Percentiles rank a stretch among this genome's conserved stretches.
Evolutionary conservation across 2,329 filamentous ascomycete genomes (phyloP).

Genomic region (Hysterium pulicare): DNA sequence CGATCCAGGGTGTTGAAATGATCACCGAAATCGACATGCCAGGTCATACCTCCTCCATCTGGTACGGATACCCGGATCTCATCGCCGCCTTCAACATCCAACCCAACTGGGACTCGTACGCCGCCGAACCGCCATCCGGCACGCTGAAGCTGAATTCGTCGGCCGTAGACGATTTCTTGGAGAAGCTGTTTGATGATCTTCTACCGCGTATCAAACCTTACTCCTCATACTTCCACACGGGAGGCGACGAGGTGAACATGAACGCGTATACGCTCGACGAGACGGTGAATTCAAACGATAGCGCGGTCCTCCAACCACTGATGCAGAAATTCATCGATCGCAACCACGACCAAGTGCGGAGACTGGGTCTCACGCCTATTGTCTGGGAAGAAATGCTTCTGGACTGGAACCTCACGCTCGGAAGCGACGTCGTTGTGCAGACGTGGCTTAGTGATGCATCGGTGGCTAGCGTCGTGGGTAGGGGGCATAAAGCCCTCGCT

Average conservation of each 20-base stretch:
- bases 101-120: conserved; percentile 52
- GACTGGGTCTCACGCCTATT: conserved; percentile 65
- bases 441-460: conserved; percentile 68
- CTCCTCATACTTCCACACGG: conserved; percentile 76
- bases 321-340: conserved; percentile 74
- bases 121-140: conserved; percentile 55
- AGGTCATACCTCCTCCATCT: conserved; percentile 70
- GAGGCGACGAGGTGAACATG: conserved; percentile 81
- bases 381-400: conserved; percentile 88
- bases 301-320: conserved; percentile 65
- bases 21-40: conserved; percentile 79
- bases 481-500: conserved; percentile 68
- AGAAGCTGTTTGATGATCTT: conserved; percentile 70
- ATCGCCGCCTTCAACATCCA: conserved; percentile 61
- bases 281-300: conserved; percentile 64
- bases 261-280: conserved; percentile 70
- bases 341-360: conserved; percentile 63
- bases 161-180: conserved; percentile 67
- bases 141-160: conserved; percentile 74
- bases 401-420: conserved; percentile 72
- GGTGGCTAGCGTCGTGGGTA: conserved; percentile 57
- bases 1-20: conserved; percentile 65
- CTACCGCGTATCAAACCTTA: conserved; percentile 61
- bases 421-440: conserved; percentile 70
- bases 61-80: conserved; percentile 65